Conservation (phyloP, 1,284 basidiomycete genomes). For the Pseudomicrostroma phylloplanum region DNA sequence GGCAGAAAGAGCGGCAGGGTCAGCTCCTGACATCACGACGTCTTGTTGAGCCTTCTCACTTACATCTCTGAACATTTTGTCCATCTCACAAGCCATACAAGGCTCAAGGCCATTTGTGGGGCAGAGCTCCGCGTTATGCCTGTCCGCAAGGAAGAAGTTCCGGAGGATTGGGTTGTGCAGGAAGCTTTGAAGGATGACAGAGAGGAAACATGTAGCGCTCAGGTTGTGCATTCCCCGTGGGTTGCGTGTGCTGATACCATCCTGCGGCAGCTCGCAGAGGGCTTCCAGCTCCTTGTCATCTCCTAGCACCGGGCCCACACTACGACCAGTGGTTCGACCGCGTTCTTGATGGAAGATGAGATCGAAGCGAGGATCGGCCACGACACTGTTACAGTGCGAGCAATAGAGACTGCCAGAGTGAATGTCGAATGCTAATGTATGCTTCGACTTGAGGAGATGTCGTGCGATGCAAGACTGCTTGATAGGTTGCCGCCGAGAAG, state of each 20-base stretch:
- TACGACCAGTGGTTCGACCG: conserved; percentile 10
- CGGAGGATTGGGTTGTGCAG: conserved; percentile 84
- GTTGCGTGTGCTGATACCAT: conserved; percentile 53
- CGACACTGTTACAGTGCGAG: conserved; percentile 36
- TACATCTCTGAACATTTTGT: conserved; percentile 80
- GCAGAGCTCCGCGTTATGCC: conserved; percentile 65
- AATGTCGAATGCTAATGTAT: conserved; percentile 34
- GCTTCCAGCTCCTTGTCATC: not conserved
- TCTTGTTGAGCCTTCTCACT: conserved; percentile 12
- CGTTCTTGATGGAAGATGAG: conserved; percentile 22
- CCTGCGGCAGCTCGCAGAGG: conserved; percentile 3
- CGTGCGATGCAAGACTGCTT: conserved; percentile 9
- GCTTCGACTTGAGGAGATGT: conserved; percentile 17
- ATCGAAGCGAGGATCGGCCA: conserved; percentile 41
- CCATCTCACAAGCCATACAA: conserved; percentile 92
- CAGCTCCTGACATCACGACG: not conserved
- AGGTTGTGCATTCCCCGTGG: conserved; percentile 83
- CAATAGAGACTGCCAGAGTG: conserved; percentile 44
- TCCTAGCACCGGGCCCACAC: not conserved
- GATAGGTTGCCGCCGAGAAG: not conserved
- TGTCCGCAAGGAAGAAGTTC: conserved; percentile 82
- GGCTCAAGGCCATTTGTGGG: conserved; percentile 56
- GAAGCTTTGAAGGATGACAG: conserved; percentile 85
- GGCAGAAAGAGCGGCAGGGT: not conserved
- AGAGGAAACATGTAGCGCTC: conserved; percentile 90